Percentiles rank a stretch among this genome's conserved stretches.
phyloP scores from a whole-genome alignment of 2,329 filamentous ascomycete genomes.

The Trichoderma cornu-damae region DNA sequence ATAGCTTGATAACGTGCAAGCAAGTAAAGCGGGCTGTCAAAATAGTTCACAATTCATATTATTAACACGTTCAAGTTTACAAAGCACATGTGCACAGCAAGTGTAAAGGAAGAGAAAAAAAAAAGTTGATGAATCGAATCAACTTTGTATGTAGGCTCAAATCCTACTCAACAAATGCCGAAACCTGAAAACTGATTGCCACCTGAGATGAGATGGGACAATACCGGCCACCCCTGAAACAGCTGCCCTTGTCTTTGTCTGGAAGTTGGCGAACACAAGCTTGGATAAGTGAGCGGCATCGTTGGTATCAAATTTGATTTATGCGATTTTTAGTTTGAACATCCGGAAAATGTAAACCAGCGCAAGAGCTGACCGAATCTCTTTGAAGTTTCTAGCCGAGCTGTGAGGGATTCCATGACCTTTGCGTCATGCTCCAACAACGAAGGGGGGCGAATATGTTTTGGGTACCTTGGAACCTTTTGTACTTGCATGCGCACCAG shows the following conservation, averaged over 20 bases:
- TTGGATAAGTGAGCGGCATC: not conserved
- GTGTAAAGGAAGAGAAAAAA: not conserved
- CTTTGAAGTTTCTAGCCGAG: not conserved
- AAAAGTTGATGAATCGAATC: not conserved
- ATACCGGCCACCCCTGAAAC: slow-evolving; percentile 5
- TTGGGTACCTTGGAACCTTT: no score
- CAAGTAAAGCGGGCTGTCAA: not conserved
- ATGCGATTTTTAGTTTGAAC: not conserved
- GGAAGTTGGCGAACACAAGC: not conserved
- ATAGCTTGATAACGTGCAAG: slow-evolving; percentile 2
- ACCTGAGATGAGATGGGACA: not conserved
- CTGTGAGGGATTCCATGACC: not conserved
- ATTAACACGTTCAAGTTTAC: not conserved
- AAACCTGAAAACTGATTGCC: not conserved
- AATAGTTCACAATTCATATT: not conserved
- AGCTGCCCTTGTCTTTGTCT: not conserved
- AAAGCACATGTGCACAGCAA: not conserved
- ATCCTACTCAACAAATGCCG: not conserved
- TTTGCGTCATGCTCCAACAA: not conserved
- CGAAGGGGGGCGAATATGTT: no score
- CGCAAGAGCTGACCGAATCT: not conserved
- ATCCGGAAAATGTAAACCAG: no score
- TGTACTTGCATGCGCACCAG: no score
- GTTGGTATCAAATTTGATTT: not conserved
- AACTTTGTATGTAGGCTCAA: not conserved